phyloP scores from a whole-genome alignment of 768 basidiomycete species.

The Macrolepiota albuminosa region DNA sequence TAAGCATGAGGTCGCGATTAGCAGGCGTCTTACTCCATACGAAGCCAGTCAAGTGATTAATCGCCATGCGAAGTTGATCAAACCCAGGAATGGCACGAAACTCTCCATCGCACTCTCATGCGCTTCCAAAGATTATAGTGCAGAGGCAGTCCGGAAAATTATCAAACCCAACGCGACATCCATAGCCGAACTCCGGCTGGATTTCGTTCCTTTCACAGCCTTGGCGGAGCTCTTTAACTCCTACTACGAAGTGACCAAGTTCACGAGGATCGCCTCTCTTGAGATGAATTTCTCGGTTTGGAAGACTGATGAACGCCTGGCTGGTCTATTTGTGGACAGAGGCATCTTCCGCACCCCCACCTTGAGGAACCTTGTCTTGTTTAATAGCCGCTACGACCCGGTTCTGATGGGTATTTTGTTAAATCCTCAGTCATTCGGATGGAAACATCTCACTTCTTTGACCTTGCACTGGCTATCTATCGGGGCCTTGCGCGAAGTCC shows the following conservation, averaged over 20 bases:
- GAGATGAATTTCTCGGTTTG: constrained; percentile 4
- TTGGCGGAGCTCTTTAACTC: not conserved
- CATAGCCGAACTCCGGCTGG: constrained; percentile 1
- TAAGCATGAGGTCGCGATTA: constrained; percentile 2
- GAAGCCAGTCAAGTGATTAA: constrained; percentile 2
- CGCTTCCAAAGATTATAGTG: not conserved
- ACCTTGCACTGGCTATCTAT: not conserved
- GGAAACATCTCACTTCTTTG: not conserved
- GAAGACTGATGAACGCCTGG: not conserved
- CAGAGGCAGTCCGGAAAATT: not conserved
- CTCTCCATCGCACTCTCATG: constrained; percentile 6
- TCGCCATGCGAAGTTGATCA: constrained; percentile 1
- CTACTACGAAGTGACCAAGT: not conserved
- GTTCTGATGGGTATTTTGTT: not conserved
- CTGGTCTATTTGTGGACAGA: not conserved
- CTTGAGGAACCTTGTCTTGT: constrained; percentile 3
- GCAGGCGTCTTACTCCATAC: not conserved
- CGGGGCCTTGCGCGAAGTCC: not conserved
- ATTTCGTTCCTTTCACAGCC: constrained; percentile 3
- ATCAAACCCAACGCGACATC: not conserved
- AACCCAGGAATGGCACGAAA: not conserved
- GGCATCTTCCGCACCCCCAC: not conserved
- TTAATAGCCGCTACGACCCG: not conserved
- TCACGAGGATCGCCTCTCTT: not conserved
- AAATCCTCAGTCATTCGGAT: not conserved